These are phyloP conservation scores for Puccinia hordei DNA, from an alignment of 1,284 basidiomycete species.

Conservation along the genomic window DNA sequence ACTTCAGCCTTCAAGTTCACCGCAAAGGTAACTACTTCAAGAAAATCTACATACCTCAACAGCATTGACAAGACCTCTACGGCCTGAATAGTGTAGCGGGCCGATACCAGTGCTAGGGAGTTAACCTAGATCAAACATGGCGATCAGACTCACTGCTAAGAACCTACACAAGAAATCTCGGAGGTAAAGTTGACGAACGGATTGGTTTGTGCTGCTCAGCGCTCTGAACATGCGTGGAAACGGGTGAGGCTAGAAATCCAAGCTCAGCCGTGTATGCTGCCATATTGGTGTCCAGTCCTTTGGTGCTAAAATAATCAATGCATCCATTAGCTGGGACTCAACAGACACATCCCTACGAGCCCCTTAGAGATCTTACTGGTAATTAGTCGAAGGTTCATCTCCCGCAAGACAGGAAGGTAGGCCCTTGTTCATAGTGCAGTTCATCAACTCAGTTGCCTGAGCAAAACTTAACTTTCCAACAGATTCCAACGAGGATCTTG, in stretches of 20 bases:
- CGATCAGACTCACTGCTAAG: background rate
- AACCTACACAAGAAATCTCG: background rate
- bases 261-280: slow-evolving; percentile 79
- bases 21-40: no score
- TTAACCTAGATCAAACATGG: slow-evolving; percentile 63
- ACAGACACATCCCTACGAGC: no score
- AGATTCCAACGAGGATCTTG: slow-evolving; percentile 75
- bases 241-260: slow-evolving; percentile 78
- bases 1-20: slow-evolving; percentile 34
- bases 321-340: no score
- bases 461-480: slow-evolving; percentile 80
- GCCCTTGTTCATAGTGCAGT: slow-evolving; percentile 74
- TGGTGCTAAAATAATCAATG: no score
- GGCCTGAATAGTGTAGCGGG: slow-evolving; percentile 73
- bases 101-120: slow-evolving; percentile 76
- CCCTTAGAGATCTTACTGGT: no score
- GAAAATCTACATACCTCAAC: slow-evolving; percentile 50
- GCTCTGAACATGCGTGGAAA: slow-evolving; percentile 68
- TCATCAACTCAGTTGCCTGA: slow-evolving; percentile 79
- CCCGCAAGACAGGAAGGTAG: slow-evolving; percentile 77
- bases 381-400: slow-evolving; percentile 64
- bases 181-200: slow-evolving; percentile 65
- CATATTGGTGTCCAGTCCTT: slow-evolving; percentile 80
- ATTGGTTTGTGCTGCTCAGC: slow-evolving; percentile 70
- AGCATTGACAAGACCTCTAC: slow-evolving; percentile 72